phyloP scores from a whole-genome alignment of 257 asterid genomes.

The Mentha longifolia region DNA sequence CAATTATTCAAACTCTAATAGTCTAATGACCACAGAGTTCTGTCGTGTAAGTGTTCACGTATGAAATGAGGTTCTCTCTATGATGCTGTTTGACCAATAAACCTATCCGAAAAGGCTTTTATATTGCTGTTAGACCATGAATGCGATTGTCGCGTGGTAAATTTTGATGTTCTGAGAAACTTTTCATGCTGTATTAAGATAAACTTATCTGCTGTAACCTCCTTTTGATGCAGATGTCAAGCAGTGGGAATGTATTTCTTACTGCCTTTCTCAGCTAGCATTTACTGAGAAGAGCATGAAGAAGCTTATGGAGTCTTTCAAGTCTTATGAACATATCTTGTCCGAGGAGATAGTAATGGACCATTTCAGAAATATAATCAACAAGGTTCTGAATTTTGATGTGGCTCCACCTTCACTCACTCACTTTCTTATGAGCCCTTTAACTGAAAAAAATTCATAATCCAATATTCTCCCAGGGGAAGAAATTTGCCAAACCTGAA shows the following conservation, averaged over 20 bases:
- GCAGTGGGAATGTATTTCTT: constrained; percentile 90
- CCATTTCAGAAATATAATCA: constrained; percentile 74
- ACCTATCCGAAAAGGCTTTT: neutral
- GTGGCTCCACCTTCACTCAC: constrained; percentile 3
- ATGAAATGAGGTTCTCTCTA: neutral
- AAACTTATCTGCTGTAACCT: constrained; percentile 20
- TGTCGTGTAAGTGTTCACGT: constrained; percentile 9
- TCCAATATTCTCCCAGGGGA: constrained; percentile 56
- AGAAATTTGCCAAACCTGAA: constrained; percentile 92
- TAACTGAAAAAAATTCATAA: too few species aligned
- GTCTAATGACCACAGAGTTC: neutral
- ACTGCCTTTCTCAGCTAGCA: constrained; percentile 94
- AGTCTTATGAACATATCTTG: constrained; percentile 77
- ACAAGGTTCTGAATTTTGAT: constrained; percentile 58
- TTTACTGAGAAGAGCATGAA: constrained; percentile 89
- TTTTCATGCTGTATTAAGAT: neutral
- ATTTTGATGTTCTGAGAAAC: neutral
- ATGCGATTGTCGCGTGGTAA: neutral
- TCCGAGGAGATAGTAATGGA: constrained; percentile 87
- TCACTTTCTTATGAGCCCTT: neutral
- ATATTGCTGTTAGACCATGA: neutral
- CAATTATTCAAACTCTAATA: constrained; percentile 1
- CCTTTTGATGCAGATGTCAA: constrained; percentile 60
- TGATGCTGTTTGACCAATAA: neutral
- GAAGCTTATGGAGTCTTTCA: constrained; percentile 82